These are phyloP conservation scores for Puya raimondii DNA, from an alignment of 176 grass and related monocot genomes.

Conservation along the genomic window DNA sequence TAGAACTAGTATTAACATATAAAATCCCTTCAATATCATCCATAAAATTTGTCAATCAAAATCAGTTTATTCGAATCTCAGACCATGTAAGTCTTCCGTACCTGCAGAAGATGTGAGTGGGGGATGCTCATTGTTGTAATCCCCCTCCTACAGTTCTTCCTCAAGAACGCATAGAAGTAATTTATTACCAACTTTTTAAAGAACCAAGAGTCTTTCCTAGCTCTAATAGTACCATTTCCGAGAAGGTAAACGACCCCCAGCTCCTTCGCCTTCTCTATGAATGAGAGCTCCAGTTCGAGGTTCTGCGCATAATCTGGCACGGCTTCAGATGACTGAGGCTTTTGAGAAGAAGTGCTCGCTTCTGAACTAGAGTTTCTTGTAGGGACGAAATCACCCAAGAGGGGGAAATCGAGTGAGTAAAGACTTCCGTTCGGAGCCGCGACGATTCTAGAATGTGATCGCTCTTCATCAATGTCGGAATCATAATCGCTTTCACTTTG, in stretches of 20 bases:
- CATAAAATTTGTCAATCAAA: not conserved
- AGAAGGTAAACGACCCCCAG: slow-evolving; percentile 78
- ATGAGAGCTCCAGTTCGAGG: slow-evolving; percentile 67
- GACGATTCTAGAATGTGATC: slow-evolving; percentile 39
- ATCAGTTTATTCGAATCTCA: slow-evolving; percentile 12
- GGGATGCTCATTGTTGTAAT: slow-evolving; percentile 66
- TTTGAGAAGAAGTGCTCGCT: slow-evolving; percentile 42
- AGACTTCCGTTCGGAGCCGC: slow-evolving; percentile 54
- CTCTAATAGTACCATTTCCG: slow-evolving; percentile 64
- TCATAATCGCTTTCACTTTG: slow-evolving; percentile 64
- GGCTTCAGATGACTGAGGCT: slow-evolving; percentile 17
- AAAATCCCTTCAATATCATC: not conserved
- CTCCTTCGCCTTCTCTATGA: slow-evolving; percentile 63
- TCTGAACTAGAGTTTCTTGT: slow-evolving; percentile 35
- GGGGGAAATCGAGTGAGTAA: slow-evolving; percentile 67
- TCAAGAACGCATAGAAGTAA: slow-evolving; percentile 84
- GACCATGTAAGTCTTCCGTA: slow-evolving; percentile 83
- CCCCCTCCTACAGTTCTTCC: slow-evolving; percentile 67
- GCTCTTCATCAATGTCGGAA: slow-evolving; percentile 47
- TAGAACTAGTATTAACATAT: not conserved
- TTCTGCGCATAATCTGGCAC: slow-evolving; percentile 50
- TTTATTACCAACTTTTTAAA: slow-evolving; percentile 95
- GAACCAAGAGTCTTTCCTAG: slow-evolving; percentile 87
- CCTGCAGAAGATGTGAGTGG: slow-evolving; percentile 68
- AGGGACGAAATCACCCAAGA: slow-evolving; percentile 45